phyloP scores from a whole-genome alignment of 768 basidiomycete species.

The Tulasnella sp. region DNA sequence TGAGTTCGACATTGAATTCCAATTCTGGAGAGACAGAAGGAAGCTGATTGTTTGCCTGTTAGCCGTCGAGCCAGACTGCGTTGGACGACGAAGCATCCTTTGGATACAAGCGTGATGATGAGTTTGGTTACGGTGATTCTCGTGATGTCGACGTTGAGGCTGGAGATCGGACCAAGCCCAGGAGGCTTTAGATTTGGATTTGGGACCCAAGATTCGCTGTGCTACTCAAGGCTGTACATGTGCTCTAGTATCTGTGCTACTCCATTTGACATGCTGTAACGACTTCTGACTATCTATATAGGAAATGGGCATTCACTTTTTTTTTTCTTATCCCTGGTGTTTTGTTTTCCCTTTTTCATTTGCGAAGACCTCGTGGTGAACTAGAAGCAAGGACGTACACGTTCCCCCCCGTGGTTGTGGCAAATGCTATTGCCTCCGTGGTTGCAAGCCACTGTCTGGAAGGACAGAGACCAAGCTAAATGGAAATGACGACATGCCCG shows the following conservation, averaged over 20 bases:
- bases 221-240: neutral
- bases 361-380: neutral
- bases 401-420: neutral
- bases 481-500: neutral
- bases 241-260: neutral
- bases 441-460: neutral
- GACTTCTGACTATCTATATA: neutral
- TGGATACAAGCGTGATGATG: neutral
- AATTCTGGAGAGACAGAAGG: neutral
- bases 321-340: no score
- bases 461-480: neutral
- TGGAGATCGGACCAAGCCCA: neutral
- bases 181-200: neutral
- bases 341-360: neutral
- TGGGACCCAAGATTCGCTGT: no score
- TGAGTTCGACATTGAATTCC: neutral
- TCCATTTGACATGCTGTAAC: neutral
- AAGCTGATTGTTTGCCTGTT: neutral
- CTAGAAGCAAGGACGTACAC: neutral
- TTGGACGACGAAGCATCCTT: slow-evolving; percentile 3
- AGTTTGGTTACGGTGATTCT: neutral
- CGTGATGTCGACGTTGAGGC: neutral
- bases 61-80: neutral
- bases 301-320: neutral
- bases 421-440: neutral